A percentile compares a stretch with the other conserved stretches of the same genome.
These are phyloP conservation scores for Acacia confusa DNA, from an alignment of 306 rosid genomes.

Conservation along the genomic window DNA sequence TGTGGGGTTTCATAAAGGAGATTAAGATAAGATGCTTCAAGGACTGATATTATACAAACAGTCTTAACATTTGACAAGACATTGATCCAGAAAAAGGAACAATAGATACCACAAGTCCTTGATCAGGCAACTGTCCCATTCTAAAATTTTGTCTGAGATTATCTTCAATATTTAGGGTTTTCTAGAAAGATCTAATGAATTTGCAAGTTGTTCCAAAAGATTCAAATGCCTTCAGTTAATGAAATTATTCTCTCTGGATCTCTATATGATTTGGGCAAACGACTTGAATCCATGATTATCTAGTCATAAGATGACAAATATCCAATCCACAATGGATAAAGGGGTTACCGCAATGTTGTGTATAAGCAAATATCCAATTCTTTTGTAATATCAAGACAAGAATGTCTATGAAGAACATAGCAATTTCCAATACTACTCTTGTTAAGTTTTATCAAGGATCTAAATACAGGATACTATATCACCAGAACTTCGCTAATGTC, in stretches of 20 bases:
- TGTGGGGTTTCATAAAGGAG: slow-evolving; percentile 1
- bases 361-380: not conserved
- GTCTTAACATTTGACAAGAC: not conserved
- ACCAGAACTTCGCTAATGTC: not conserved
- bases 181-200: not conserved
- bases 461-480: not conserved
- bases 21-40: not conserved
- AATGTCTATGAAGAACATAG: not conserved
- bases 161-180: not conserved
- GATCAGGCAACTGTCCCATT: not conserved
- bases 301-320: not conserved
- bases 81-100: not conserved
- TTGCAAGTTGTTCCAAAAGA: not conserved
- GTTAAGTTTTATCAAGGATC: not conserved
- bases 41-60: not conserved
- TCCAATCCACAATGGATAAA: not conserved
- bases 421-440: not conserved
- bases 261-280: not conserved
- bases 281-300: not conserved
- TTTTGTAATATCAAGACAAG: not conserved
- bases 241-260: not conserved
- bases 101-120: not conserved
- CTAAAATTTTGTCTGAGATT: not conserved
- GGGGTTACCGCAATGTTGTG: not conserved
- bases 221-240: not conserved